Conservation (phyloP, 2,329 filamentous ascomycete genomes). For the Drechslerella coelobrocha region DNA sequence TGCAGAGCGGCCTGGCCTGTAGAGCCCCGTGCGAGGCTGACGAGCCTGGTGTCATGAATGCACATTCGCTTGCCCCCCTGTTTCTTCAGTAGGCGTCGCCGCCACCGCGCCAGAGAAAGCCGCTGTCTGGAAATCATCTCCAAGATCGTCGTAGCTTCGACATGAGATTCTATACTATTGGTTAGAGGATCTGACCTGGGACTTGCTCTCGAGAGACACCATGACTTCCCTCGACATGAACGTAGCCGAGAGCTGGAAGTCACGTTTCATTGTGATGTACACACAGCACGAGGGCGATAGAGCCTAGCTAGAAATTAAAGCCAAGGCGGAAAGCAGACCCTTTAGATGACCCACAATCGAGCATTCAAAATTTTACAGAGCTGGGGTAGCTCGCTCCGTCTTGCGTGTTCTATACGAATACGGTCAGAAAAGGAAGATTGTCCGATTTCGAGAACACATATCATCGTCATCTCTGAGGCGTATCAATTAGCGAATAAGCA, state of each 20-base stretch:
- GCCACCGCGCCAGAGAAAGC: neutral
- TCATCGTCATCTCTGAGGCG: too few relatives aligned
- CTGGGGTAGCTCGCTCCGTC: neutral
- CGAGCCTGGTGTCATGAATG: neutral
- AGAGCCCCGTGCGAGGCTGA: neutral
- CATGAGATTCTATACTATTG: neutral
- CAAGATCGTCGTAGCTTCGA: neutral
- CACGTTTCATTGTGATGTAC: too few relatives aligned
- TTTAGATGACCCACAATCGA: too few relatives aligned
- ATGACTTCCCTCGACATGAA: too few relatives aligned
- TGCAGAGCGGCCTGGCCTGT: neutral
- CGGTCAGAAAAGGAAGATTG: neutral
- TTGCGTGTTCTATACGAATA: neutral
- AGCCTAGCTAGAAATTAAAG: too few relatives aligned
- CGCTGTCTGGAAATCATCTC: neutral
- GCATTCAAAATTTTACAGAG: neutral
- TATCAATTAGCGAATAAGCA: conserved; percentile 1
- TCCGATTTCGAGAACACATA: neutral
- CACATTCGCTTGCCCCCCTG: neutral
- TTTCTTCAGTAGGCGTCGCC: neutral
- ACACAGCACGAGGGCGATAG: too few relatives aligned
- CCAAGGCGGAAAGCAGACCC: too few relatives aligned
- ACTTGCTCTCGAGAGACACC: too few relatives aligned
- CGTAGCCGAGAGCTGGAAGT: too few relatives aligned
- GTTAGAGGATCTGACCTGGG: neutral